Evolutionary conservation across 1,284 basidiomycete genomes (phyloP).

Genomic region (Cutaneotrichosporon cyanovorans): DNA sequence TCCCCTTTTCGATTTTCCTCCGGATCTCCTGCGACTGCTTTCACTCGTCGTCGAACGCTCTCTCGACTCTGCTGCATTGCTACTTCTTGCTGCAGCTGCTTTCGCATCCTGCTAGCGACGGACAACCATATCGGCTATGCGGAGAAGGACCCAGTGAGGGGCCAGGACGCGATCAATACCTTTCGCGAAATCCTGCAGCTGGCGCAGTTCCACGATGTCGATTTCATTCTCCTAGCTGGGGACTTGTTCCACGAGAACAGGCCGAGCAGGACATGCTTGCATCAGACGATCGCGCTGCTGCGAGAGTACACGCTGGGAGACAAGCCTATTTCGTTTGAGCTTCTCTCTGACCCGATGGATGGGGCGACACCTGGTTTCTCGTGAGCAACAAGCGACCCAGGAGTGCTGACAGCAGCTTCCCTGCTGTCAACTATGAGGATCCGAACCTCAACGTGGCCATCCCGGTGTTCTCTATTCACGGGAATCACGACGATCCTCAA

Average conservation of each 20-base stretch:
- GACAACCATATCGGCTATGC: constrained; percentile 95
- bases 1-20: too few species aligned
- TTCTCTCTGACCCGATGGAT: constrained; percentile 85
- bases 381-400: constrained; percentile 50
- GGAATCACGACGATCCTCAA: constrained; percentile 98
- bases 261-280: constrained; percentile 81
- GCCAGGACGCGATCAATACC: constrained; percentile 90
- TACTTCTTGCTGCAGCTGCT: neutral
- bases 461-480: constrained; percentile 97
- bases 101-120: constrained; percentile 70
- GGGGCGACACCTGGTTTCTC: constrained; percentile 74
- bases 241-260: constrained; percentile 98
- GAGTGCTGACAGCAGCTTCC: constrained; percentile 58
- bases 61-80: neutral
- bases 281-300: constrained; percentile 77
- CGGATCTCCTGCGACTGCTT: too few species aligned
- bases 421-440: constrained; percentile 96
- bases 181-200: constrained; percentile 90
- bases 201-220: constrained; percentile 81
- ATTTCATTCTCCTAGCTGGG: constrained; percentile 87
- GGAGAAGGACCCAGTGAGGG: constrained; percentile 88
- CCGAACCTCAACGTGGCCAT: constrained; percentile 89
- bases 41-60: neutral
- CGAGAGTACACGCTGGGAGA: constrained; percentile 86
- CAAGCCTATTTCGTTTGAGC: constrained; percentile 75